Conservation (phyloP, 2,329 filamentous ascomycete species). For the Penicillium sumatraense region DNA sequence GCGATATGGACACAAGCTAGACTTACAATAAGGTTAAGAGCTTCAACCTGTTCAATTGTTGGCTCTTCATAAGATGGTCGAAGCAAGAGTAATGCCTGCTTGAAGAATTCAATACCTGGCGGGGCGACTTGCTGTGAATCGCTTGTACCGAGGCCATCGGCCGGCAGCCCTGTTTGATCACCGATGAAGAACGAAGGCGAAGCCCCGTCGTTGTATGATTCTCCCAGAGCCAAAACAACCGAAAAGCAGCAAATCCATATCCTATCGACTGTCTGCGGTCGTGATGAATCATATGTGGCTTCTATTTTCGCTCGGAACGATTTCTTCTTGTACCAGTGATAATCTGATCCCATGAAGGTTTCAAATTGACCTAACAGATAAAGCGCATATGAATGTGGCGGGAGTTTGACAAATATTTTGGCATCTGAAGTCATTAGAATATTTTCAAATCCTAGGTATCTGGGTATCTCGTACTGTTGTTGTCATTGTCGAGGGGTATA, state of each 20-base stretch:
- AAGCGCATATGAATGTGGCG: not conserved
- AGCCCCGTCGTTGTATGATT: constrained; percentile 13
- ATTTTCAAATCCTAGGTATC: not conserved
- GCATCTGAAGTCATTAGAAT: constrained; percentile 21
- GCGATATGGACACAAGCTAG: too few relatives aligned
- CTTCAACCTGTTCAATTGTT: constrained; percentile 24
- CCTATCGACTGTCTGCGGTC: not conserved
- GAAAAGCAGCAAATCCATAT: constrained; percentile 22
- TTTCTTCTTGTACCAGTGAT: not conserved
- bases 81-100: constrained; percentile 21
- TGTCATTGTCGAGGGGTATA: not conserved
- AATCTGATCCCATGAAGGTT: not conserved
- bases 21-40: constrained; percentile 24
- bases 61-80: constrained; percentile 20
- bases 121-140: not conserved
- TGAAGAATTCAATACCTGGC: constrained; percentile 19
- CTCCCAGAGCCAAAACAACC: constrained; percentile 23
- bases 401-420: constrained; percentile 30
- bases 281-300: not conserved
- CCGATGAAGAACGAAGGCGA: constrained; percentile 9
- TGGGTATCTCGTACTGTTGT: not conserved
- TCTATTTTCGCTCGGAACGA: not conserved
- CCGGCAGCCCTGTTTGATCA: not conserved
- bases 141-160: not conserved
- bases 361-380: not conserved